Evolutionary conservation across 345 rosid genomes (phyloP), one percentile per base, ranked within the genome.

Genomic region (Murraya koenigii): DNA sequence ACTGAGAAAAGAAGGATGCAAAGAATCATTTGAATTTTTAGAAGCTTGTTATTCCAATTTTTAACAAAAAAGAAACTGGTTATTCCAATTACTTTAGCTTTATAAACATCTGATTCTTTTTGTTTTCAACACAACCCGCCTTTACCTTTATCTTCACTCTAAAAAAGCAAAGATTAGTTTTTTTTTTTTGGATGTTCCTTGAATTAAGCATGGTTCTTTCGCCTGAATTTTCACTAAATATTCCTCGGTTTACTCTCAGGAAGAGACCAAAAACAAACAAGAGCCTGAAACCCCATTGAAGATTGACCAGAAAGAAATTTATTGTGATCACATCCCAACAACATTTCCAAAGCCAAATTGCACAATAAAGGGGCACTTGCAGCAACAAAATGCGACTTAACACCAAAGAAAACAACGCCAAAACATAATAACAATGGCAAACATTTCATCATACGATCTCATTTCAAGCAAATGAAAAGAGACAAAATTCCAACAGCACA

Each of bases 161-260:
- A 60, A 52, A 58, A 69, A 75, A 71, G 71, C 6, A 74, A 56
- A 76, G 41, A 75, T 59, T 64, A 65, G 65, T 74, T 69, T 74
- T 44, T 67, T 69, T 78, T 59, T 59, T 68, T 54, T 63, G 35
- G 4, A 65, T 32, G 23, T 32, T 63, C 70, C 19, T 28, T 19
- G 68, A n/a, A 39, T 41, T 58, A 33, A 81, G 52, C 39, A 68
- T 26, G 56, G 38, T 66, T 32, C 68, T 69, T 17, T 33, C 38
- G 75, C 61, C 35, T 41, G 20, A 71, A 60, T 66, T 67, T 59
- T 69, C 77, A 72, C 68, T 70, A 82, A 66, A 75, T 56, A 75
- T 78, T 63, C 68, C 39, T 25, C 52, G 32, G 22, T 52, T 15
- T 52, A 17, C 7, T 52, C 56, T 15, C 38, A 28, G 69, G 15